A percentile compares a stretch with the other conserved stretches of the same genome.
phyloP scores from a whole-genome alignment of 306 rosid genomes.

The Pterocarpus santalinus region DNA sequence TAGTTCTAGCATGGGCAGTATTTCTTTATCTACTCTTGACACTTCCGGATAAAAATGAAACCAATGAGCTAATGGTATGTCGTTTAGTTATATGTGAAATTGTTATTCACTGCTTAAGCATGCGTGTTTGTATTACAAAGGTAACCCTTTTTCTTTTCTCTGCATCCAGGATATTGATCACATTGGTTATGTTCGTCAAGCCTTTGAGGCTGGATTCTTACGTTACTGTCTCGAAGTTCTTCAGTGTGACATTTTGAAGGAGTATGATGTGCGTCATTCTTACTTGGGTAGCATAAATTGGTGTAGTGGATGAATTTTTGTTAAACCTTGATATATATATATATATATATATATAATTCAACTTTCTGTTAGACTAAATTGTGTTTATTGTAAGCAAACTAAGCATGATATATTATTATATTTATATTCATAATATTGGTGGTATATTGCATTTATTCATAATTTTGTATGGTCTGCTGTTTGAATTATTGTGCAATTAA shows the following conservation, averaged over 20 bases:
- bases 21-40: conserved; percentile 84
- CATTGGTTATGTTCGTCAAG: conserved; percentile 90
- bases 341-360: neutral
- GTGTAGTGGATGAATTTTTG: conserved; percentile 36
- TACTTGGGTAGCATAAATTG: conserved; percentile 40
- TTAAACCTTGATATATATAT: conserved; percentile 29
- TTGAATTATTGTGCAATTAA: conserved; percentile 17
- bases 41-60: conserved; percentile 83
- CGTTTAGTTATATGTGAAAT: conserved; percentile 40
- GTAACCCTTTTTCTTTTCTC: conserved; percentile 42
- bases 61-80: conserved; percentile 69
- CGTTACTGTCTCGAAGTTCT: conserved; percentile 77
- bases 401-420: conserved; percentile 25
- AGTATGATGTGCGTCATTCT: conserved; percentile 77
- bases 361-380: conserved; percentile 15
- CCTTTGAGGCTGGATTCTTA: conserved; percentile 79
- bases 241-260: conserved; percentile 79
- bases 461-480: conserved; percentile 30
- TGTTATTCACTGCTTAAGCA: conserved; percentile 34
- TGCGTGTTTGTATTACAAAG: conserved; percentile 22
- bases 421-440: conserved; percentile 23
- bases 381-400: conserved; percentile 14
- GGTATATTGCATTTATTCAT: neutral
- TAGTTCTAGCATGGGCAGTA: conserved; percentile 92
- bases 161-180: conserved; percentile 89